These are phyloP conservation scores for Celoporthe dispersa DNA, from an alignment of 2,329 filamentous ascomycete species.

Conservation along the genomic window DNA sequence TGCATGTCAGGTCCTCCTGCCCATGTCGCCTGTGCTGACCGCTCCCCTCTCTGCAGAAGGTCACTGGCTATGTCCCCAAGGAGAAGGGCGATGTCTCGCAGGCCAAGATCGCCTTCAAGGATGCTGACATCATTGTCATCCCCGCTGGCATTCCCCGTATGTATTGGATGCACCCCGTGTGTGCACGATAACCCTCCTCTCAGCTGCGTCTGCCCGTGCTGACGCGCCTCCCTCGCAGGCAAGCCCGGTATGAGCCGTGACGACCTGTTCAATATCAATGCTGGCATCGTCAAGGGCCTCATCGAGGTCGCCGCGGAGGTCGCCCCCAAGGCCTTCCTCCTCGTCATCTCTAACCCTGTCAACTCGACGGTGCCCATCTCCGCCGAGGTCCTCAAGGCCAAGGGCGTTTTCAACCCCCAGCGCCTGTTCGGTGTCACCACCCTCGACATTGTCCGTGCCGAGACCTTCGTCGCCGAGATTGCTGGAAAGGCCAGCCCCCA, in stretches of 20 bases:
- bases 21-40: slow-evolving; percentile 17
- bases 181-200: neutral
- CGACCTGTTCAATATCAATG: slow-evolving; percentile 99
- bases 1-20: neutral
- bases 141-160: slow-evolving; percentile 96
- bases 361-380: slow-evolving; percentile 99
- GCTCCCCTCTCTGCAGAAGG: slow-evolving; percentile 61
- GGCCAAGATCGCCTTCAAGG: slow-evolving; percentile 80
- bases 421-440: slow-evolving; percentile 98
- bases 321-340: slow-evolving; percentile 89
- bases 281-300: slow-evolving; percentile 93
- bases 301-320: slow-evolving; percentile 86
- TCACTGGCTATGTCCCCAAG: slow-evolving; percentile 84
- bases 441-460: slow-evolving; percentile 95
- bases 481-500: slow-evolving; percentile 80
- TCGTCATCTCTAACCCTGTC: slow-evolving; percentile 99
- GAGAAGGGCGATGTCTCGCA: slow-evolving; percentile 68
- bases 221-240: slow-evolving; percentile 57
- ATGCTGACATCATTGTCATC: slow-evolving; percentile 95
- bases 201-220: slow-evolving; percentile 9
- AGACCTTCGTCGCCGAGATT: slow-evolving; percentile 92
- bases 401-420: slow-evolving; percentile 91
- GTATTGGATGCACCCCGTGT: slow-evolving; percentile 42
- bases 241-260: slow-evolving; percentile 99
- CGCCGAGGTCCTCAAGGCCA: slow-evolving; percentile 93